phyloP scores from a whole-genome alignment of 768 basidiomycete genomes.

The Russula ochroleuca region DNA sequence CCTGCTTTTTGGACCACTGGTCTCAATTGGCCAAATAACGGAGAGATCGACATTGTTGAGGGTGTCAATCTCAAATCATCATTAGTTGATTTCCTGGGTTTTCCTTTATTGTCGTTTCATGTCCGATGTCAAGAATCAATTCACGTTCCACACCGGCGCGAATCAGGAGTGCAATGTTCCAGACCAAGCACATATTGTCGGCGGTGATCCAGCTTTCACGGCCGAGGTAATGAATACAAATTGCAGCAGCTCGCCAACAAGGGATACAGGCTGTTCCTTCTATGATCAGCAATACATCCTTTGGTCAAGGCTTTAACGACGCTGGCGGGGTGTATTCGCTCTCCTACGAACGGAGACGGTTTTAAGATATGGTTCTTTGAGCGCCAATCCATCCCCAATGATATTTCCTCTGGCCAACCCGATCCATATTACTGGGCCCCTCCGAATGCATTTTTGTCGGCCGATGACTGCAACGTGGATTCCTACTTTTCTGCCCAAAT shows the following conservation, averaged over 20 bases:
- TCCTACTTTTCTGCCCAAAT: conserved; percentile 7
- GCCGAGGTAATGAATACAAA: neutral
- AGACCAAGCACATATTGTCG: neutral
- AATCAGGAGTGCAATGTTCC: neutral
- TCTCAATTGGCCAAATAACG: neutral
- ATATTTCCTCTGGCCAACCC: conserved; percentile 2
- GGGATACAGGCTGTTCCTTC: conserved; percentile 10
- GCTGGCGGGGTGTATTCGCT: neutral
- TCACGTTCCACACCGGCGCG: conserved; percentile 9
- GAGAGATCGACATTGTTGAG: conserved; percentile 38
- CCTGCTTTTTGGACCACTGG: neutral
- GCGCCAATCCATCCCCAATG: conserved; percentile 15
- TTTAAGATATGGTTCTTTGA: conserved; percentile 21
- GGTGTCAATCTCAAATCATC: neutral
- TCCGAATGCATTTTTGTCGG: conserved; percentile 10
- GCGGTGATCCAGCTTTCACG: neutral
- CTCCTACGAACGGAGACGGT: neutral
- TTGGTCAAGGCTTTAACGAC: neutral
- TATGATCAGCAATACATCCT: neutral
- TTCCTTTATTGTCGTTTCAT: neutral
- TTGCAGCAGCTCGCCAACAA: neutral
- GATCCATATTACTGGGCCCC: conserved; percentile 8
- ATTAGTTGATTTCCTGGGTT: neutral
- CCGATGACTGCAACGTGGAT: neutral
- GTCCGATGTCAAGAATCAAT: conserved; percentile 9